Base-by-base conservation (phyloP, 176 grass and related monocot species). In the Cenchrus fungigraminus region DNA sequence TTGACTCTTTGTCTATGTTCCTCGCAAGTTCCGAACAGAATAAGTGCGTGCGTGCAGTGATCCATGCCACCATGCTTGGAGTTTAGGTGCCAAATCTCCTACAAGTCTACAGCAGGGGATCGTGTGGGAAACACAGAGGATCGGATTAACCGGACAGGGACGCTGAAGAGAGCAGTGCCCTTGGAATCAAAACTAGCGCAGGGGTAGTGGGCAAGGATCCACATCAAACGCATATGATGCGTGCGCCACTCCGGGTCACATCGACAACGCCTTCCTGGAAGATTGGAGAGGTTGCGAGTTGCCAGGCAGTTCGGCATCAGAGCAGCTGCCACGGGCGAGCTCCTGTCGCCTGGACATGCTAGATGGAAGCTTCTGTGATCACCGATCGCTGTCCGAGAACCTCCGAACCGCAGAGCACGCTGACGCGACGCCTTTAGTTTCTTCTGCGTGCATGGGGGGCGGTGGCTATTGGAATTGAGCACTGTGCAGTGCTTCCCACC, bases 21-120 rank as follows among this genome's bases (percentile, higher is more conserved):
- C 57, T 9, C 12, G 57, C 42, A 78, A 42, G 76, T 78, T 78
- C 74, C 76, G 40, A 78, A 28, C 12, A 25, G 8, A 78, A 28
- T 6, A 60, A 11, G 14, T 14, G 20, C 20, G 34, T 12, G 51
- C 31, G 11, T 40, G 73, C 31, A 6, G 9, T 20, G 52, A 37
- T 40, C 20, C 28, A 15, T 15, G 74, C 58, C 17, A 10, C 37
- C 37, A 40, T 40, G 37, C 37, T 4, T 40, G 37, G 25, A 25
- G 25, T 25, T 25, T 25, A 25, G 25, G 25, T 25, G 25, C 25
- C 25, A 25, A 25, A 25, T 25, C 25, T 25, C 25, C 25, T 25
- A 25, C 25, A 25, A 25, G 25, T 25, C 25, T 25, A 58, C 56
- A 58, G 14, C 2, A 25, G 25, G 1, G 50, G 13, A 16, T 74